phyloP scores from a whole-genome alignment of 176 grass and related monocot species.

The Poa annua region DNA sequence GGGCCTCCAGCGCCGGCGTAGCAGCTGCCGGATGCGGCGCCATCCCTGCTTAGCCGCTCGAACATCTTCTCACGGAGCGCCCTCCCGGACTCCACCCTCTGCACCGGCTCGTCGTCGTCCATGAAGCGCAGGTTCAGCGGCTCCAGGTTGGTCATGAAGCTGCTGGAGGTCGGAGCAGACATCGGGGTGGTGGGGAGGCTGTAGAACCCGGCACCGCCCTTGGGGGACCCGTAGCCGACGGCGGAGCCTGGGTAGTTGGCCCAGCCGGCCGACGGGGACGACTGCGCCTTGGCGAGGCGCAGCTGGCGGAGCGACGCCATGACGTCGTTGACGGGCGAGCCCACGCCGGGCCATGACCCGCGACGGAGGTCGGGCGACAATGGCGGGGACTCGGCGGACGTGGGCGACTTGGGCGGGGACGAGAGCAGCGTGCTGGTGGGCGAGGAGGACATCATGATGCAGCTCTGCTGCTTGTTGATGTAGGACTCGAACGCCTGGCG shows the following conservation, averaged over 20 bases:
- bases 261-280: conserved; percentile 54
- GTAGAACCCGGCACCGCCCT: conserved; percentile 41
- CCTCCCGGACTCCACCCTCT: conserved; percentile 86
- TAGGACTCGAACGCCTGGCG: conserved; percentile 74
- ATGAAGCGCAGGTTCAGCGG: conserved; percentile 44
- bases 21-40: not conserved
- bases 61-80: conserved; percentile 73
- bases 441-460: conserved; percentile 55
- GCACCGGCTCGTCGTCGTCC: conserved; percentile 48
- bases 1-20: not conserved
- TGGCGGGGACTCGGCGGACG: conserved; percentile 77
- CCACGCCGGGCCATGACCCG: conserved; percentile 46
- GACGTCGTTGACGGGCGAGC: conserved; percentile 65
- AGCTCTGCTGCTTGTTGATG: conserved; percentile 29
- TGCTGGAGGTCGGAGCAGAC: not conserved
- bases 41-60: conserved; percentile 68
- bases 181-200: conserved; percentile 72
- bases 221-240: conserved; percentile 46
- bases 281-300: conserved; percentile 63
- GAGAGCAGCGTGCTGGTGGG: conserved; percentile 81
- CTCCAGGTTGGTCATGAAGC: conserved; percentile 40
- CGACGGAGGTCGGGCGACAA: conserved; percentile 65
- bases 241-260: conserved; percentile 28
- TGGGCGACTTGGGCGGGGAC: conserved; percentile 64
- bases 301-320: conserved; percentile 65